Base-by-base conservation (phyloP, 768 basidiomycete species). In the Phylloporus sp. region DNA sequence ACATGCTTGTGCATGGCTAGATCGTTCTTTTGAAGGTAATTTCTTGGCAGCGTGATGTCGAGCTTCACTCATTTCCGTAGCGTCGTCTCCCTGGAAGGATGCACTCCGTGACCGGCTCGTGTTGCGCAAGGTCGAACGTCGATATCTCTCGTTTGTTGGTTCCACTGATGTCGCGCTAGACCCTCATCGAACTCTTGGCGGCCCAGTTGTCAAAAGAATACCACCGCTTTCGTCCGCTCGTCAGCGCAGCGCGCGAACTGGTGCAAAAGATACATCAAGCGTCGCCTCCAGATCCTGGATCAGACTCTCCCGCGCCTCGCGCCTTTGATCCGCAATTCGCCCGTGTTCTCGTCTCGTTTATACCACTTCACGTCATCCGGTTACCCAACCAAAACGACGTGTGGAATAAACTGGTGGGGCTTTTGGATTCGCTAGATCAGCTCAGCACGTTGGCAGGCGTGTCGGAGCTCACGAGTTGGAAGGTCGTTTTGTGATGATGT, bases 251-350 rank as follows among this genome's bases (percentile, higher is more conserved):
- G 6, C 63, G 57, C 6, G 43, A 48, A 21, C 23, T 45, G 5
- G 15, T 60, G 36, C 51, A 49, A 23, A 40, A 41, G 42, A 52
- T 59, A 35, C 51, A 45, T 9, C 31, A 31, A 42, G 56, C 62
- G 18, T 69, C 72, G 1, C 54, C 69, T 2, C 65, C 71, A 1
- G 64, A 70, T 5, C 75, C 71, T 4, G 50, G 49, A 0, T 57
- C 67, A 5, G 60, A 65, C 18, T 85, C 86, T 4, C 68, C 72
- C 1, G 80, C 77, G 0, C 62, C 59, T 15, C 65, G 72, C 3
- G 78, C 77, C 2, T 86, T 90, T 38, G 85, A 90, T 54, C 80
- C 84, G 0, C 71, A 75, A 42, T 76, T 87, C 38, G 75, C 79
- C 3, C 80, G 86, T n/a, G 71, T 74, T 22, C 69, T 90, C 3